A percentile compares a stretch with the other conserved stretches of the same genome.
Conservation (phyloP, 2,329 filamentous ascomycete species). For the Talaromyces amestolkiae region DNA sequence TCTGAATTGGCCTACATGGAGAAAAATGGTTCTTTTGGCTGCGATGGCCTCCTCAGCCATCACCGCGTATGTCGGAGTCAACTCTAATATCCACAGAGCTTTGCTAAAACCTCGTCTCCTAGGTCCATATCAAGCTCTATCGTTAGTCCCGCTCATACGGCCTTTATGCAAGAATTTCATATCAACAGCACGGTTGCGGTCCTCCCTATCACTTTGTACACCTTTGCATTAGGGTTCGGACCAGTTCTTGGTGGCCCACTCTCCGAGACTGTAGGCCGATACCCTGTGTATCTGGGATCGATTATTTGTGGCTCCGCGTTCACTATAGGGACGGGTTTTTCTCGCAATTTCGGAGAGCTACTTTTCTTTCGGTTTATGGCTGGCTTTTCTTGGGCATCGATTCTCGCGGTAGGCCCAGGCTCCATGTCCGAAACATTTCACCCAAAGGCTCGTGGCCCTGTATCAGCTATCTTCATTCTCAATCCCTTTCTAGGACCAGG, state of each 20-base stretch:
- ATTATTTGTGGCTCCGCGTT: slow-evolving; percentile 18
- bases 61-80: background rate
- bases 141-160: background rate
- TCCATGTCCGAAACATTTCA: slow-evolving; percentile 23
- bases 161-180: slow-evolving; percentile 13
- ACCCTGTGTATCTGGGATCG: slow-evolving; percentile 23
- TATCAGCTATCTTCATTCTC: slow-evolving; percentile 23
- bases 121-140: slow-evolving; percentile 12
- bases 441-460: slow-evolving; percentile 22
- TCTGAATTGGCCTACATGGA: slow-evolving; percentile 9
- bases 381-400: slow-evolving; percentile 25
- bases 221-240: slow-evolving; percentile 18
- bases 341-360: slow-evolving; percentile 28
- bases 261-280: slow-evolving; percentile 26
- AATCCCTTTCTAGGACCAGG: slow-evolving; percentile 21
- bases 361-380: slow-evolving; percentile 27
- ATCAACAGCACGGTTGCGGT: slow-evolving; percentile 10
- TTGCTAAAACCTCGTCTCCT: background rate
- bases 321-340: slow-evolving; percentile 3
- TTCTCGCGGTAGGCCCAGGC: slow-evolving; percentile 18
- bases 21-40: background rate
- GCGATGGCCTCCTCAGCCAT: background rate
- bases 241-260: slow-evolving; percentile 26
- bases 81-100: background rate
- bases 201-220: slow-evolving; percentile 9